These are phyloP conservation scores for Ceriops tagal DNA, from an alignment of 345 rosid genomes.

Conservation along the genomic window DNA sequence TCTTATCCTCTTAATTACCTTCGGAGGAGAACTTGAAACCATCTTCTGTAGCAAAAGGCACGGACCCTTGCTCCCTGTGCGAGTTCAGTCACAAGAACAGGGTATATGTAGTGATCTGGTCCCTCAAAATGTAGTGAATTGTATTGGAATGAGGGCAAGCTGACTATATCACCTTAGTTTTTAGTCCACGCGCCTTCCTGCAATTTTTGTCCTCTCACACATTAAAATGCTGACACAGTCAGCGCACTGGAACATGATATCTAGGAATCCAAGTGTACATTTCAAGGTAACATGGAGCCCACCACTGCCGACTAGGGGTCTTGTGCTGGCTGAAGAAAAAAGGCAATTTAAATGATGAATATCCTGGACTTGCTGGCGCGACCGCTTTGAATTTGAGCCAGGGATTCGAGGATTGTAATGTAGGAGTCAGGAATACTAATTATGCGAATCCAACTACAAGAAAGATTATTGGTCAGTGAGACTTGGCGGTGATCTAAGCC, in stretches of 20 bases:
- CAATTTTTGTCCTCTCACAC: background rate
- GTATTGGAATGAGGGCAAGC: conserved; percentile 8
- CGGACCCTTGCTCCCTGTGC: conserved; percentile 6
- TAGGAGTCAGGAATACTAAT: no score
- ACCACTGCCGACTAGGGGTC: background rate
- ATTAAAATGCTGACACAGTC: background rate
- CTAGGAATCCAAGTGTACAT: background rate
- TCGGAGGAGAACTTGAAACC: conserved; percentile 57
- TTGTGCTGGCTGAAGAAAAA: background rate
- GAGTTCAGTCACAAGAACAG: conserved; percentile 10
- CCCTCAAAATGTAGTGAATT: background rate
- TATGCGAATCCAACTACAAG: no score
- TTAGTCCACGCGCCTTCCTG: background rate
- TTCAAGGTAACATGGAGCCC: background rate
- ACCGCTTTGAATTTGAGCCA: background rate
- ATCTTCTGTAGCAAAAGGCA: conserved; percentile 25
- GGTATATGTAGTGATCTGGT: conserved; percentile 20
- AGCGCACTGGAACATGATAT: background rate
- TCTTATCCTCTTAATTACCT: conserved; percentile 27
- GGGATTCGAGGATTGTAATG: no score
- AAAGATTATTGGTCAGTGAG: no score
- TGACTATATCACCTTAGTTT: conserved; percentile 1
- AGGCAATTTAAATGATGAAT: background rate
- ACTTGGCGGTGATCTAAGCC: no score
- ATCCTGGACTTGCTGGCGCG: background rate